These are phyloP conservation scores for Suillus plorans DNA, from an alignment of 768 basidiomycete species.

Conservation along the genomic window DNA sequence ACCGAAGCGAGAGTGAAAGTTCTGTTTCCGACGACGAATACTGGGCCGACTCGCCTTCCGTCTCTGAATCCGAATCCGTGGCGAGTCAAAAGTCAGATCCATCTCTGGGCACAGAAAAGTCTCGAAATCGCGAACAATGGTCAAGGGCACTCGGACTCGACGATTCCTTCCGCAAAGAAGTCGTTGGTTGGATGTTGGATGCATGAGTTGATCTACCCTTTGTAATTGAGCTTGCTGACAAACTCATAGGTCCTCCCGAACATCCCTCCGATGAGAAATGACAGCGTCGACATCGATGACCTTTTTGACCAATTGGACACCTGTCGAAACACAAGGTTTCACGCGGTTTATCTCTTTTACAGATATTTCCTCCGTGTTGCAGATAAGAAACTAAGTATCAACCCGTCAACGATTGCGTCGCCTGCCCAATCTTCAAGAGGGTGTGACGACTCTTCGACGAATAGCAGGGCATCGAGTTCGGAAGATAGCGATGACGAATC, in stretches of 20 bases:
- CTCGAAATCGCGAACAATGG: conserved; percentile 15
- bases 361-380: conserved; percentile 51
- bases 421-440: neutral
- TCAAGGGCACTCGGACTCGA: conserved; percentile 31
- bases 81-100: conserved; percentile 11
- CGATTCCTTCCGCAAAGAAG: conserved; percentile 30
- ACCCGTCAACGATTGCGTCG: neutral
- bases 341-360: conserved; percentile 60
- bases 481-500: conserved; percentile 9
- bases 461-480: neutral
- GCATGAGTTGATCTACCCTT: conserved; percentile 22
- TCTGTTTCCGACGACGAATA: conserved; percentile 14
- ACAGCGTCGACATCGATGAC: conserved; percentile 1
- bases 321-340: conserved; percentile 62
- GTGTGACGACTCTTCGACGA: neutral
- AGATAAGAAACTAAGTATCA: neutral
- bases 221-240: neutral
- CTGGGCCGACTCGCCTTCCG: conserved; percentile 19
- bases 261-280: neutral
- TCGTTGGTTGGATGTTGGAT: conserved; percentile 47
- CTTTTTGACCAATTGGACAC: conserved; percentile 53
- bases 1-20: conserved; percentile 12
- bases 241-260: neutral
- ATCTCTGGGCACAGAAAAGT: neutral
- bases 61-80: conserved; percentile 18